phyloP scores from a whole-genome alignment of 2,329 filamentous ascomycete species.

The Myrmaecium sp. region DNA sequence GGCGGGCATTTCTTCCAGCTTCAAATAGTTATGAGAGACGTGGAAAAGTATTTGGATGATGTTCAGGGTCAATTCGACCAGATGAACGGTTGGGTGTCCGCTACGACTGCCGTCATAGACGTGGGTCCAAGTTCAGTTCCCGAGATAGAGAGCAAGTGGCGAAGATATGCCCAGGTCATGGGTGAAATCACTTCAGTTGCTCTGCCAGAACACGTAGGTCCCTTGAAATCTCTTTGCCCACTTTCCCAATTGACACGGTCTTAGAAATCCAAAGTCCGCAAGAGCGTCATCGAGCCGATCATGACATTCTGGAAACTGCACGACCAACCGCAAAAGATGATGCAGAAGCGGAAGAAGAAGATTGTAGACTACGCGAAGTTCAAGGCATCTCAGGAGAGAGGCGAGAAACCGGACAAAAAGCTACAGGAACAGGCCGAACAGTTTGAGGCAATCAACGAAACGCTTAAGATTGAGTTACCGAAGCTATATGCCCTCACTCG shows the following conservation, averaged over 20 bases:
- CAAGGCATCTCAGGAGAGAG: constrained; percentile 57
- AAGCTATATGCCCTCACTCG: constrained; percentile 68
- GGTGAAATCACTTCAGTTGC: constrained; percentile 71
- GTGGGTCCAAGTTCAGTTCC: constrained; percentile 33
- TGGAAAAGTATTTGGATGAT: constrained; percentile 82
- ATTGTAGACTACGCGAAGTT: constrained; percentile 75
- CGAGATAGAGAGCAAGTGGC: constrained; percentile 88
- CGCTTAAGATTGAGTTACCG: constrained; percentile 81
- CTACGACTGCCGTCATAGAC: too few species aligned
- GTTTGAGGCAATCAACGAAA: constrained; percentile 81
- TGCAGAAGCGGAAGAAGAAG: constrained; percentile 91
- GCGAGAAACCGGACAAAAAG: constrained; percentile 77
- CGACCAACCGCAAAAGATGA: constrained; percentile 68
- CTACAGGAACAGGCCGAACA: constrained; percentile 71
- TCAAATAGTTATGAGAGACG: constrained; percentile 81
- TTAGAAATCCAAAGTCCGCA: constrained; percentile 49
- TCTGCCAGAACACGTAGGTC: constrained; percentile 65
- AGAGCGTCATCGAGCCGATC: constrained; percentile 73
- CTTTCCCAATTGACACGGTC: constrained; percentile 7
- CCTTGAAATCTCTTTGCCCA: constrained; percentile 4
- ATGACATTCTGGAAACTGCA: constrained; percentile 63
- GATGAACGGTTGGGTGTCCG: constrained; percentile 61
- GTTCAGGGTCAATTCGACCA: constrained; percentile 64
- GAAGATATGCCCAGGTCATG: constrained; percentile 74
- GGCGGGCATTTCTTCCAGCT: constrained; percentile 82